phyloP scores from a whole-genome alignment of 2,329 filamentous ascomycete genomes.

The Clarireedia homoeocarpa region DNA sequence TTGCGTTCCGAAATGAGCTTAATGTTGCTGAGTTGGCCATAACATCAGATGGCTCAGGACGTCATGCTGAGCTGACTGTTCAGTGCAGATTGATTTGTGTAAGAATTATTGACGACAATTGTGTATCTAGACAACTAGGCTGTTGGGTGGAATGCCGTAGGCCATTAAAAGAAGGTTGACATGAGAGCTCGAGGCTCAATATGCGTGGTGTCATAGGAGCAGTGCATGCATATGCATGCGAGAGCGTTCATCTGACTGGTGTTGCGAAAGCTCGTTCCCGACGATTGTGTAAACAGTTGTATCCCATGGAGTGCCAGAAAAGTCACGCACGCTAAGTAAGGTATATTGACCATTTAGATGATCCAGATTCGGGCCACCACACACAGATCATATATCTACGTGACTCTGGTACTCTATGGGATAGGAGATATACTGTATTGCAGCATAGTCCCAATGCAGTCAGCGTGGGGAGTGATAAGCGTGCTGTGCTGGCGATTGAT shows the following conservation, averaged over 20 bases:
- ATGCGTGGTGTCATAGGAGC: too few species aligned
- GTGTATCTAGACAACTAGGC: too few species aligned
- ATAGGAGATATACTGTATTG: slow-evolving; percentile 1
- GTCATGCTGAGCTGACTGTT: background rate
- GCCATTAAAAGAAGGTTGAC: too few species aligned
- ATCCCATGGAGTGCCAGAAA: too few species aligned
- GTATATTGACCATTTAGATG: too few species aligned
- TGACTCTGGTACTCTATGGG: background rate
- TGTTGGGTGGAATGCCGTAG: too few species aligned
- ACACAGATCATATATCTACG: too few species aligned
- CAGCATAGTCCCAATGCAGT: background rate
- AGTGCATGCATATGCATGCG: background rate
- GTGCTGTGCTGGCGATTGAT: slow-evolving; percentile 2
- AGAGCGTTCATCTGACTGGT: background rate
- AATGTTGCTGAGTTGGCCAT: background rate
- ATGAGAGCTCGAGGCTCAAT: too few species aligned
- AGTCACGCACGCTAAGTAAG: too few species aligned
- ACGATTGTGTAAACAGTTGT: background rate
- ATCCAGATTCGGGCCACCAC: too few species aligned
- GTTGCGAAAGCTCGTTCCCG: background rate
- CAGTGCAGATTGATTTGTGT: background rate
- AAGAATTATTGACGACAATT: background rate
- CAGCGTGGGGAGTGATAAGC: background rate
- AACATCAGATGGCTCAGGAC: background rate
- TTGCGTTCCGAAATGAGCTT: background rate